These are phyloP conservation scores for Gyrodon lividus DNA, from an alignment of 768 basidiomycete genomes.

Conservation along the genomic window DNA sequence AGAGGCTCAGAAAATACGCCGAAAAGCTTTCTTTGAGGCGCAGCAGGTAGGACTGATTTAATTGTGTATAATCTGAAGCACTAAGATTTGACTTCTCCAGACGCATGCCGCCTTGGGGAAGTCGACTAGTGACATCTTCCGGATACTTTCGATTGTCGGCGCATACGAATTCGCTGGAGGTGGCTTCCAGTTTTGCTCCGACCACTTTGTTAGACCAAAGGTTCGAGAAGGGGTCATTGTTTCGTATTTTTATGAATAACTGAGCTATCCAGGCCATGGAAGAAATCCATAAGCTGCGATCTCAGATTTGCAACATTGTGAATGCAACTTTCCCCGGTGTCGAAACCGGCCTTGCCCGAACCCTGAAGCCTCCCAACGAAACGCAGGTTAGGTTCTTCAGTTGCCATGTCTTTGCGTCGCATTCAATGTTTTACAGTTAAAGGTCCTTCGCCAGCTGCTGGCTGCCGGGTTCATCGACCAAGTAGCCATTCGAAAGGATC, in stretches of 20 bases:
- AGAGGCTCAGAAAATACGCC: constrained; percentile 55
- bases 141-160: constrained; percentile 88
- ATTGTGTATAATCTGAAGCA: neutral
- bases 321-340: constrained; percentile 69
- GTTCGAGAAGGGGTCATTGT: constrained; percentile 39
- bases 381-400: constrained; percentile 56
- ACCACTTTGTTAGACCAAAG: constrained; percentile 90
- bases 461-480: constrained; percentile 93
- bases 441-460: constrained; percentile 84
- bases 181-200: constrained; percentile 73
- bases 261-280: constrained; percentile 78
- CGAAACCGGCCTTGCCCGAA: constrained; percentile 57
- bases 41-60: constrained; percentile 58
- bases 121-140: constrained; percentile 82
- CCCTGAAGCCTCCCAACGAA: constrained; percentile 72
- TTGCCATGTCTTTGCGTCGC: neutral
- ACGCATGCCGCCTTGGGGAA: constrained; percentile 77
- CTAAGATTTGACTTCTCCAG: constrained; percentile 37
- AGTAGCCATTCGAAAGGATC: constrained; percentile 87
- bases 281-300: constrained; percentile 93
- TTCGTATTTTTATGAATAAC: constrained; percentile 1
- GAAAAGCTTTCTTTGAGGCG: constrained; percentile 79
- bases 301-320: constrained; percentile 86
- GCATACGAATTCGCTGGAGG: constrained; percentile 93
- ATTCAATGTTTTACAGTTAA: constrained; percentile 56